Evolutionary conservation across 148 eudicot species (phyloP).

Genomic region (Limonium bicolor): DNA sequence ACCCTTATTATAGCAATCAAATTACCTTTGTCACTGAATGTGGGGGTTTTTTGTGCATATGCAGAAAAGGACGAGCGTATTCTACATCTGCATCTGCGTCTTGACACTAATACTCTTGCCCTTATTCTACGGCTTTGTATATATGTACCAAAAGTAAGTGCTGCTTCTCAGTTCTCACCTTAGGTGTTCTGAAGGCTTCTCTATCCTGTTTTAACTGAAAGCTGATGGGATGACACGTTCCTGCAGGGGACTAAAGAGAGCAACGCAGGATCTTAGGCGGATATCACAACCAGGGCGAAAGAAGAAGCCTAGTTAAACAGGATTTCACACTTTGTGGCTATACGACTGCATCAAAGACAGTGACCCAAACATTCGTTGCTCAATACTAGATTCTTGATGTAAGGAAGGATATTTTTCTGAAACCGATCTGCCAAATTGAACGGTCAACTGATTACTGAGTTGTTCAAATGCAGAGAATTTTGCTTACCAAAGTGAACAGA

Average conservation of each 20-base stretch:
- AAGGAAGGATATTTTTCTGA: too few species aligned
- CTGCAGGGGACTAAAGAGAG: slow-evolving; percentile 53
- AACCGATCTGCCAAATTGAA: too few species aligned
- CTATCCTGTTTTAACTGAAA: neutral
- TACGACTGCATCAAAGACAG: too few species aligned
- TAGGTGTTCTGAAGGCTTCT: neutral
- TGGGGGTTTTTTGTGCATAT: slow-evolving; percentile 6
- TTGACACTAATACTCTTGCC: slow-evolving; percentile 66
- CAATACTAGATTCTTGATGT: too few species aligned
- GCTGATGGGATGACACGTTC: neutral
- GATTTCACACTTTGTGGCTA: too few species aligned
- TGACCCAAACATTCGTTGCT: too few species aligned
- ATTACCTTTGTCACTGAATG: neutral
- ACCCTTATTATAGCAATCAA: neutral
- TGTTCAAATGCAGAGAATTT: too few species aligned
- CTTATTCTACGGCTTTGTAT: slow-evolving; percentile 57
- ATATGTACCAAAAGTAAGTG: slow-evolving; percentile 61
- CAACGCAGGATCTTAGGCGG: slow-evolving; percentile 63
- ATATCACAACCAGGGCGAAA: slow-evolving; percentile 39
- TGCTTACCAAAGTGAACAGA: too few species aligned
- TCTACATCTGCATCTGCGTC: slow-evolving; percentile 50
- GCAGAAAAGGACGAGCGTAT: slow-evolving; percentile 64
- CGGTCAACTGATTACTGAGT: too few species aligned
- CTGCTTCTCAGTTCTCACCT: neutral
- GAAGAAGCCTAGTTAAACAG: slow-evolving; percentile 55